Evolutionary conservation across 495 filamentous ascomycete species (phyloP), one percentile per base, ranked within the genome.

Genomic region (Aspergillus wentii): DNA sequence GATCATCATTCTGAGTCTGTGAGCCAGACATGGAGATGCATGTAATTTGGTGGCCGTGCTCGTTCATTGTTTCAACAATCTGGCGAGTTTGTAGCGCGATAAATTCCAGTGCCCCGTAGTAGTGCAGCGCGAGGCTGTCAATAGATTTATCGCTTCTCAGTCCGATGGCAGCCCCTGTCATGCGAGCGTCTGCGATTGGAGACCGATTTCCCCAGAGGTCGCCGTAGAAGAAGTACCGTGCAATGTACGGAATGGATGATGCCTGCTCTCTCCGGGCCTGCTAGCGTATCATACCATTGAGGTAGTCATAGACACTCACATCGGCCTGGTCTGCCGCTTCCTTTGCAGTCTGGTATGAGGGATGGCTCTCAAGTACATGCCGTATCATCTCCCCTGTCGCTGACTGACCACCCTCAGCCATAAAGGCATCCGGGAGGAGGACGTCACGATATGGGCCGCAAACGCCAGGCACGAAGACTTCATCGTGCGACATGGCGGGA

Each of bases 1-100:
- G 76, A 25, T 76, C 71, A 25, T 76, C 71, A 54, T 94, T 94
- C 61, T 90, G 85, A 69, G 87, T 92, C 51, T 92, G 87, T 17
- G 80, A 85, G 40, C 87, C 87, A 23, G 82, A 87, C 88, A 94
- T 91, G 75, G 90, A 94, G 65, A 92, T 91, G 40, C 80, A 86
- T 39, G 62, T 71, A 59, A 92, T 88, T 29, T 70, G 53, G 54
- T 94, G 87, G 17, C 86, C 86, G 15, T 76, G 59, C 8, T 62
- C 55, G 65, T 92, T 92, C 81, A 92, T 87, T 2, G 81, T 69
- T 52, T 88, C 82, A 46, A 92, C 71, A 54, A 94, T 94, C 55
- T 94, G 87, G 20, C 83, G 75, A 5, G 87, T 92, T 64, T 94
- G 87, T 52, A 92, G 72, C 13, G 86, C 86, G 45, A 94, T 92